Percentiles rank a stretch among this genome's conserved stretches.
phyloP scores from a whole-genome alignment of 495 filamentous ascomycete species.

The Neurospora tetrasperma region DNA sequence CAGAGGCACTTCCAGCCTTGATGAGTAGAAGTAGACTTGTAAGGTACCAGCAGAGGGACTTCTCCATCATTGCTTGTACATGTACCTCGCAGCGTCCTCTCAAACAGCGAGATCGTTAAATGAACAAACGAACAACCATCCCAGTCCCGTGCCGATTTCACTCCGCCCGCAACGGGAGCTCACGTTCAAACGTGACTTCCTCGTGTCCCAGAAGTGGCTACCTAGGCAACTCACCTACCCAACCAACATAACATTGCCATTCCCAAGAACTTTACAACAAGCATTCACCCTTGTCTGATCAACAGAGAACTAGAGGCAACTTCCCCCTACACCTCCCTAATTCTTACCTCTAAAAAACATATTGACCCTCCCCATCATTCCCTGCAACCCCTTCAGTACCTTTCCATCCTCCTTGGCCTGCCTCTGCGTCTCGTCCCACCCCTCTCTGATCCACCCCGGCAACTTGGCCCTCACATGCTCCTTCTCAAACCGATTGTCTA shows the following conservation, averaged over 20 bases:
- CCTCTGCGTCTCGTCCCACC: constrained; percentile 12
- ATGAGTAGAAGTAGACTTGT: background rate
- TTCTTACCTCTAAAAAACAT: constrained; percentile 45
- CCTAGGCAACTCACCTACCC: background rate
- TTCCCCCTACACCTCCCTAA: background rate
- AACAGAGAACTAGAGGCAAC: background rate
- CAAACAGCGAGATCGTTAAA: background rate
- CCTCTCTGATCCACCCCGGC: constrained; percentile 75
- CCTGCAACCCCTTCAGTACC: constrained; percentile 36
- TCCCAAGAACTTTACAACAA: background rate
- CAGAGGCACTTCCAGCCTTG: background rate
- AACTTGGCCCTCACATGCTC: constrained; percentile 65
- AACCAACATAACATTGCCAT: background rate
- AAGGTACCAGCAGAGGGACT: background rate
- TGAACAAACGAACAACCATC: background rate
- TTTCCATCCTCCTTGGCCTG: constrained; percentile 29
- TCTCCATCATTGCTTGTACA: background rate
- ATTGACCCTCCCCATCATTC: constrained; percentile 45
- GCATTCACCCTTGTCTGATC: background rate
- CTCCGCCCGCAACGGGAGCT: background rate
- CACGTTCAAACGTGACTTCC: background rate
- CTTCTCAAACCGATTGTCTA: constrained; percentile 66
- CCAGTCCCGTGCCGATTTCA: background rate
- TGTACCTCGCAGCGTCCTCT: background rate
- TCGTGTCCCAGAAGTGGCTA: background rate